Conservation (phyloP, 2,329 filamentous ascomycete genomes). For the Apiospora kogelbergensis region DNA sequence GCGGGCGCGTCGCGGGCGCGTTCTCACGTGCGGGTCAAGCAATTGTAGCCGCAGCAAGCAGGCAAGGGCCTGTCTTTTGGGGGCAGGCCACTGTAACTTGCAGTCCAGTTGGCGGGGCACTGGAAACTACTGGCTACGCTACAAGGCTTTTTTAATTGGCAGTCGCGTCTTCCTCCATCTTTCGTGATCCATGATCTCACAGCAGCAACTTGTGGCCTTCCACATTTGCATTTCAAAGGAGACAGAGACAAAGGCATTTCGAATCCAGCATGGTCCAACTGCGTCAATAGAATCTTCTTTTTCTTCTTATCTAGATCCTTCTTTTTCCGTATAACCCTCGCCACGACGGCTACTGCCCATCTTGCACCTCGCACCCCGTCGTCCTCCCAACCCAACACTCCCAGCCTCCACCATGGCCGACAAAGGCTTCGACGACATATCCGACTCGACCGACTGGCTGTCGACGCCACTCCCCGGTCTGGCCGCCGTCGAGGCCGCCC, state of each 20-base stretch:
- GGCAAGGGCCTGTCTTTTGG: too few species aligned
- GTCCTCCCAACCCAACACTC: not conserved
- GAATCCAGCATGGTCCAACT: not conserved
- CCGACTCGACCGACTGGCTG: constrained; percentile 86
- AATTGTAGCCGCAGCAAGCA: too few species aligned
- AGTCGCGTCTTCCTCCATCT: constrained; percentile 13
- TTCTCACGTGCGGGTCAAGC: constrained; percentile 32
- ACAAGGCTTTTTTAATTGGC: constrained; percentile 12
- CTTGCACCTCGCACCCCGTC: not conserved
- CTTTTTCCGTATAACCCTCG: too few species aligned
- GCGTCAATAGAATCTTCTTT: not conserved
- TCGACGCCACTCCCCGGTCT: constrained; percentile 66
- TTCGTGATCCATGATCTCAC: not conserved
- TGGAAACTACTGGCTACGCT: not conserved
- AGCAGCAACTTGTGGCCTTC: not conserved
- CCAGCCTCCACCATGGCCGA: constrained; percentile 16
- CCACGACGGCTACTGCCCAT: not conserved
- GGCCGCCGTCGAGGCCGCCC: constrained; percentile 73
- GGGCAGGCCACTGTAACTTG: not conserved
- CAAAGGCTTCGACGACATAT: constrained; percentile 43
- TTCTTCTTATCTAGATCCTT: not conserved
- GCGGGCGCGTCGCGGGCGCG: constrained; percentile 24
- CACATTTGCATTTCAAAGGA: not conserved
- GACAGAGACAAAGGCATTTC: not conserved
- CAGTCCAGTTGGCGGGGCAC: not conserved